These are phyloP conservation scores for Blastomyces parvus DNA, from an alignment of 2,329 filamentous ascomycete species.

Conservation along the genomic window DNA sequence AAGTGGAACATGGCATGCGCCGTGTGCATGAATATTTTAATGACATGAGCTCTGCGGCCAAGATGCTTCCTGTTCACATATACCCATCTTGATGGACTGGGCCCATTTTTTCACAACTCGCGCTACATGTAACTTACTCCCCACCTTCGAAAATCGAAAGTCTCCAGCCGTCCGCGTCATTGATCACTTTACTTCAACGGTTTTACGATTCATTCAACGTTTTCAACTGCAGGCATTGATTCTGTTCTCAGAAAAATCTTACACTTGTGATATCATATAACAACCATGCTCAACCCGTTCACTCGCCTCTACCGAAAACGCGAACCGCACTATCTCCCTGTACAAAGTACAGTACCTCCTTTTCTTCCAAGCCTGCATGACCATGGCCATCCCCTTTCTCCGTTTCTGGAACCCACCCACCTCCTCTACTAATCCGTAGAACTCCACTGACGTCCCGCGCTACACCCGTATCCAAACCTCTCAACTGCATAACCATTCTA, in stretches of 20 bases:
- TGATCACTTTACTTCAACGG: background rate
- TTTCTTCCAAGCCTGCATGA: constrained; percentile 39
- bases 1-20: constrained; percentile 10
- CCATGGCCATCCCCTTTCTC: constrained; percentile 24
- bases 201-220: background rate
- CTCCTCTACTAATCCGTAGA: constrained; percentile 60
- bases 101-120: background rate
- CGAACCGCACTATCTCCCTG: constrained; percentile 67
- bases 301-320: constrained; percentile 73
- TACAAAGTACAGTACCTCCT: constrained; percentile 73
- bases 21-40: constrained; percentile 10
- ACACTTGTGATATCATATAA: background rate
- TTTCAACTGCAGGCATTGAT: background rate
- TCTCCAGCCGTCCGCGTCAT: background rate
- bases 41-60: background rate
- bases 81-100: background rate
- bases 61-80: background rate
- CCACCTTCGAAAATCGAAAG: background rate
- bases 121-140: background rate
- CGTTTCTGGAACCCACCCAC: constrained; percentile 21
- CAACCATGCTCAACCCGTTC: background rate
- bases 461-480: constrained; percentile 75
- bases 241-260: background rate
- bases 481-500: constrained; percentile 58
- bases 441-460: constrained; percentile 88